Conservation (phyloP, 768 basidiomycete genomes). For the Sporobolomyces roseus region DNA sequence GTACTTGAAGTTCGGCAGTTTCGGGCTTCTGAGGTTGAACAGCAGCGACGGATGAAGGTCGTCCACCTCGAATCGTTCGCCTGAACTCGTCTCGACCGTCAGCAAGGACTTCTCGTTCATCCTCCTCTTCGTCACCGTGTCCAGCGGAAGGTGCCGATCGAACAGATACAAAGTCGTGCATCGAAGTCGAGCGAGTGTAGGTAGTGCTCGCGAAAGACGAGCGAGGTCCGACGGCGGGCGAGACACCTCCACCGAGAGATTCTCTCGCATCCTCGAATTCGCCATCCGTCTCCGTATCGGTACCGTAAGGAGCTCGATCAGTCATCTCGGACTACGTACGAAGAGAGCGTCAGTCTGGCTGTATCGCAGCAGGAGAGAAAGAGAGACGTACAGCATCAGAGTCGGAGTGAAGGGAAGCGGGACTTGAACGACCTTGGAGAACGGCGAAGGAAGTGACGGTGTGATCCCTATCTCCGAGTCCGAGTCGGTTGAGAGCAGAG, state of each 20-base stretch:
- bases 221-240: constrained; percentile 13
- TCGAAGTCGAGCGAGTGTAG: constrained; percentile 29
- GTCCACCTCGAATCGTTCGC: constrained; percentile 14
- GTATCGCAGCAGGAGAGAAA: neutral
- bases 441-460: constrained; percentile 27
- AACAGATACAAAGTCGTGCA: constrained; percentile 35
- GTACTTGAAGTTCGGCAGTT: constrained; percentile 16
- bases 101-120: constrained; percentile 14
- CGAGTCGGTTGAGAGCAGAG: constrained; percentile 18
- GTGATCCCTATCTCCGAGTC: constrained; percentile 13
- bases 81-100: constrained; percentile 14
- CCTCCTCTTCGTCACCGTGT: constrained; percentile 11
- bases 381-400: constrained; percentile 8
- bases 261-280: constrained; percentile 46
- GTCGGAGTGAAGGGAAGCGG: constrained; percentile 7
- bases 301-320: constrained; percentile 9
- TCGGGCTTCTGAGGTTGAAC: neutral
- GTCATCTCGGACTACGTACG: neutral
- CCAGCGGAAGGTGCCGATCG: constrained; percentile 21
- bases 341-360: neutral
- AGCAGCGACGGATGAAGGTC: constrained; percentile 1
- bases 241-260: constrained; percentile 39
- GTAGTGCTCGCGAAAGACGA: constrained; percentile 23
- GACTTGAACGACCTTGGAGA: constrained; percentile 12
- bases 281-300: constrained; percentile 41